Percentiles rank a stretch among this genome's conserved stretches.
Evolutionary conservation across 2,329 filamentous ascomycete genomes (phyloP).

Genomic region (Fusarium sp.): DNA sequence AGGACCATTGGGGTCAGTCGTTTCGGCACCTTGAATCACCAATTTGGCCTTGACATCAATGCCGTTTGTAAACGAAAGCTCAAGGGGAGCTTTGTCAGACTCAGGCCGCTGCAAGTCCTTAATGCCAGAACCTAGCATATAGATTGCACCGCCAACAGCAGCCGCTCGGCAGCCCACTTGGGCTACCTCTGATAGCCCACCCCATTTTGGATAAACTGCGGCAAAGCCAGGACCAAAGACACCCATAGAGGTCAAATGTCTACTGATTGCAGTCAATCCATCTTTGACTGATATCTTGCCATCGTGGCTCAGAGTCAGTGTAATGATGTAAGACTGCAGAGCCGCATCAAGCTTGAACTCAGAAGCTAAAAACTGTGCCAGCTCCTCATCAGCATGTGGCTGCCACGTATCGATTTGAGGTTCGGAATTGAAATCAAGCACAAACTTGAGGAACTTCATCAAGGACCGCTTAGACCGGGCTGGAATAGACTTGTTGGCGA

Average conservation of each 20-base stretch:
- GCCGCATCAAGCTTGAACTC: conserved; percentile 75
- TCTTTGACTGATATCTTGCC: conserved; percentile 69
- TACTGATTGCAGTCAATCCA: conserved; percentile 78
- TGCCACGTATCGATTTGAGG: conserved; percentile 68
- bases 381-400: conserved; percentile 62
- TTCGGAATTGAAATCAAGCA: conserved; percentile 75
- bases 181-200: conserved; percentile 85
- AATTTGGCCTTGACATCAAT: conserved; percentile 66
- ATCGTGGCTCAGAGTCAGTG: conserved; percentile 80
- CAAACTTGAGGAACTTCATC: conserved; percentile 95
- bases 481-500: conserved; percentile 79
- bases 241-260: conserved; percentile 87
- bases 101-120: conserved; percentile 47
- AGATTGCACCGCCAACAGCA: conserved; percentile 90
- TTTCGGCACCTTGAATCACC: conserved; percentile 60
- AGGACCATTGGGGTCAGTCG: conserved; percentile 39
- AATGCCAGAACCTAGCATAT: conserved; percentile 82
- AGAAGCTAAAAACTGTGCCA: conserved; percentile 68
- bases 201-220: conserved; percentile 92
- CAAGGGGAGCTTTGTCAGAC: conserved; percentile 48
- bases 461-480: conserved; percentile 84
- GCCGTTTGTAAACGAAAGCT: conserved; percentile 66
- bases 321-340: conserved; percentile 70
- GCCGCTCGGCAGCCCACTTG: conserved; percentile 92
- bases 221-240: conserved; percentile 90